Conservation (phyloP, 768 basidiomycete species). For the Grammothele lineata region DNA sequence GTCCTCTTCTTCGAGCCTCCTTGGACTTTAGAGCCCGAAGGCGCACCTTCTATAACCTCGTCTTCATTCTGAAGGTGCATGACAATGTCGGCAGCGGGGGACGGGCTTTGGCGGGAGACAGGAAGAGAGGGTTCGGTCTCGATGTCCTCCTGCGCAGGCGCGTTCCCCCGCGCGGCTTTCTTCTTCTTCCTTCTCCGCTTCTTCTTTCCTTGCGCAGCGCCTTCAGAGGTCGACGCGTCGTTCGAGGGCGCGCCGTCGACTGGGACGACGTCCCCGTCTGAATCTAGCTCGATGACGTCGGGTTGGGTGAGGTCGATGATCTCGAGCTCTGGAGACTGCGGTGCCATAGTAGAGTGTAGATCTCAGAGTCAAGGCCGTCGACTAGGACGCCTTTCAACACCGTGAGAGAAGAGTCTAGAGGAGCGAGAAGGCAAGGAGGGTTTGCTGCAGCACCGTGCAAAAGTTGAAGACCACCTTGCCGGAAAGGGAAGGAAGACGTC, state of each 20-base stretch:
- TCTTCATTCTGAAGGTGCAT: too few species aligned
- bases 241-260: not conserved
- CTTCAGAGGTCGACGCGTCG: not conserved
- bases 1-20: too few species aligned
- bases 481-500: too few species aligned
- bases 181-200: slow-evolving; percentile 19
- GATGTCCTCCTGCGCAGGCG: not conserved
- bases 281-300: slow-evolving; percentile 20
- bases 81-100: too few species aligned
- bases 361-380: too few species aligned
- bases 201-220: not conserved
- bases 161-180: slow-evolving; percentile 1
- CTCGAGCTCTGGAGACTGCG: slow-evolving; percentile 9
- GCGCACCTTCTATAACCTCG: too few species aligned
- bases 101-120: not conserved
- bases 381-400: too few species aligned
- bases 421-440: not conserved
- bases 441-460: not conserved
- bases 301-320: slow-evolving; percentile 24
- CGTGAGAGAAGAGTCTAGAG: too few species aligned
- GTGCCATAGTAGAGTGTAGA: not conserved
- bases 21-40: too few species aligned
- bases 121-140: not conserved
- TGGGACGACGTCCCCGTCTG: slow-evolving; percentile 15
- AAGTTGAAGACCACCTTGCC: slow-evolving; percentile 10